Evolutionary conservation across 2,329 filamentous ascomycete species (phyloP), one percentile per base, ranked within the genome.

Genomic region (Cytospora chrysosperma): DNA sequence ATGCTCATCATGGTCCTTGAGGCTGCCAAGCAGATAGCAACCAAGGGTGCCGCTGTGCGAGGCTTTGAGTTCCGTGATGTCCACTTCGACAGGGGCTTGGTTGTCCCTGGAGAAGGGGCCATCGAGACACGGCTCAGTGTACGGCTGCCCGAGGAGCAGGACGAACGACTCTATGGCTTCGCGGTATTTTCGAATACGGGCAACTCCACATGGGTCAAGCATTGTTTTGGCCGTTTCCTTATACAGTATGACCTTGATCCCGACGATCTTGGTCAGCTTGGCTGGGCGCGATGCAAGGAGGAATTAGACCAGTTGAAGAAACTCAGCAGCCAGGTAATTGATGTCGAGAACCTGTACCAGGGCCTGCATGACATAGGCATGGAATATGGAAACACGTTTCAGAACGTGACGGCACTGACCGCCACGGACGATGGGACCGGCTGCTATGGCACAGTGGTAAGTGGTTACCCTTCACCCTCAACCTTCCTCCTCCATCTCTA

Each of bases 1-100:
- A 72, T 72, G 65, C 63, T 67, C 12, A 52, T 49, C 21, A 70
- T 72, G 65, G 72, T 69, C 9, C 68, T 73, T 30, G 72, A 74
- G 59, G 72, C 70, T 2, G 67, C 66, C 26, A 66, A 67, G 17
- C 69, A 71, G 57, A 10, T 67, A 15, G 7, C 15, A 21, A 40
- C 19, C 30, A 32, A 26, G 28, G 24, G 3, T 10, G 4, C 8
- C 8, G 32, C 5, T 13, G 9, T 57, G 10, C 21, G 7, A 6
- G 55, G 50, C 6, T 24, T 63, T 19, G 34, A 52, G 37, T 28
- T 58, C 19, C n/a, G n/a, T 12, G 40, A 59, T 15, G 50, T 63
- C 8, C 12, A 6, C 6, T 57, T 60, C 28, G 54, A 51, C 3
- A 26, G 47, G 0, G 59, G 50, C 2, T 7, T 61, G 24, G 52